A percentile compares a stretch with the other conserved stretches of the same genome.
Evolutionary conservation across 768 basidiomycete genomes (phyloP).

Genomic region (Collybia sordida): DNA sequence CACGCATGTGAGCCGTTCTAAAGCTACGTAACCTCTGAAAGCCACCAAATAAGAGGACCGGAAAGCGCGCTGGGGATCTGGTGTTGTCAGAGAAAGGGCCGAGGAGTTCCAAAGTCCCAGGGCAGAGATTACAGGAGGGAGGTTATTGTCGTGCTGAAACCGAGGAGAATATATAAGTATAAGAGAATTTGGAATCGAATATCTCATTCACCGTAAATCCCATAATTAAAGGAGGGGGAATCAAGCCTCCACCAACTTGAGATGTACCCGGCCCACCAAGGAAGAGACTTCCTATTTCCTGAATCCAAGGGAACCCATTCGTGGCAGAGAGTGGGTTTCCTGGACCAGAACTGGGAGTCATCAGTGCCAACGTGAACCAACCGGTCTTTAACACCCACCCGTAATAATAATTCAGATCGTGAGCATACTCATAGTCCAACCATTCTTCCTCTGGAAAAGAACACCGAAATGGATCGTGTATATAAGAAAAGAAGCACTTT

Average conservation of each 20-base stretch:
- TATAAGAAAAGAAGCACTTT: neutral
- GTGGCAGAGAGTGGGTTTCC: constrained; percentile 42
- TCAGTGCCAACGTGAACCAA: neutral
- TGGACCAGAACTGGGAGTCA: constrained; percentile 34
- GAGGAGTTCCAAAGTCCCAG: constrained; percentile 45
- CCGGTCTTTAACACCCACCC: constrained; percentile 22
- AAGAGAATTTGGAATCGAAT: neutral
- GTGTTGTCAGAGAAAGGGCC: constrained; percentile 26
- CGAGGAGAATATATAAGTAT: neutral
- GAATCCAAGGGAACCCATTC: constrained; percentile 38
- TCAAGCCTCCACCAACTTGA: constrained; percentile 22
- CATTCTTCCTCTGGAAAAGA: constrained; percentile 33
- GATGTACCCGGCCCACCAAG: constrained; percentile 25
- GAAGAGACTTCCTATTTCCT: constrained; percentile 37
- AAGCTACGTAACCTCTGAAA: constrained; percentile 40
- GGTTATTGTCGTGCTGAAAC: constrained; percentile 42
- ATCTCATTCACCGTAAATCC: constrained; percentile 35
- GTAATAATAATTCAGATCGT: constrained; percentile 47
- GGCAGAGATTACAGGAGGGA: constrained; percentile 40
- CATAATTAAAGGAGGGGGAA: constrained; percentile 40
- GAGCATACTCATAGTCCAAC: constrained; percentile 44
- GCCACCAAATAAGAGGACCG: constrained; percentile 37
- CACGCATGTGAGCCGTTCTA: constrained; percentile 39
- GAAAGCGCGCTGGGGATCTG: constrained; percentile 31
- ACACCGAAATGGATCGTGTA: neutral